A percentile compares a stretch with the other conserved stretches of the same genome.
Evolutionary conservation across 345 rosid genomes (phyloP).

Genomic region (Arabidopsis arenosa): DNA sequence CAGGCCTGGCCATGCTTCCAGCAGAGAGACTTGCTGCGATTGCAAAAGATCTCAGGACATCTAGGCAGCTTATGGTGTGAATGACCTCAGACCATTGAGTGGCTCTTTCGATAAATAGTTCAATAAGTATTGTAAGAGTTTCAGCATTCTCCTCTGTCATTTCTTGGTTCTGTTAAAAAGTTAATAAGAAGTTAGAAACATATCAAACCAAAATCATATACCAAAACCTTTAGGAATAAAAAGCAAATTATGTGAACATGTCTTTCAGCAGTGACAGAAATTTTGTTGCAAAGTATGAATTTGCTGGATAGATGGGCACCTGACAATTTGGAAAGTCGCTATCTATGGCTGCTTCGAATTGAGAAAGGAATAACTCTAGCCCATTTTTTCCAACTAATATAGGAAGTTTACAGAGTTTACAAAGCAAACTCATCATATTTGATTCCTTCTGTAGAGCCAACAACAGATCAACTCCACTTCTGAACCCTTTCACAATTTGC

Average conservation of each 20-base stretch:
- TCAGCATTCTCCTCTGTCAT: conserved; percentile 74
- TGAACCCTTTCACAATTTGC: conserved; percentile 82
- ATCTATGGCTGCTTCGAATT: conserved; percentile 90
- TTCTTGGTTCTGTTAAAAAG: conserved; percentile 71
- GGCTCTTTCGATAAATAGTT: conserved; percentile 81
- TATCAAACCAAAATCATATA: conserved; percentile 19
- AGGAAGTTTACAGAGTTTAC: conserved; percentile 66
- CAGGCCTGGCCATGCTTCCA: conserved; percentile 74
- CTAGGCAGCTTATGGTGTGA: conserved; percentile 73
- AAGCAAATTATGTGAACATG: not conserved
- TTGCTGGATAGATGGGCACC: conserved; percentile 56
- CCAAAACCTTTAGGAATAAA: not conserved
- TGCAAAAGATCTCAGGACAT: conserved; percentile 79
- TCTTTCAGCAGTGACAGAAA: conserved; percentile 14
- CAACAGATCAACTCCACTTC: conserved; percentile 76
- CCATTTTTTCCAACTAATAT: conserved; percentile 60
- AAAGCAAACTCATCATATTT: conserved; percentile 49
- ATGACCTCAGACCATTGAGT: conserved; percentile 79
- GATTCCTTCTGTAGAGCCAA: conserved; percentile 59
- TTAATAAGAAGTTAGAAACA: conserved; percentile 10
- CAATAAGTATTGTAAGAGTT: conserved; percentile 72
- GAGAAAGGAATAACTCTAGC: conserved; percentile 66
- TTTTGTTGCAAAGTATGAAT: conserved; percentile 1
- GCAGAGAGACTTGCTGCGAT: conserved; percentile 61
- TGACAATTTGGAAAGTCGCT: conserved; percentile 93